These are phyloP conservation scores for Apiosordaria backusii DNA, from an alignment of 495 filamentous ascomycete species.

Conservation along the genomic window DNA sequence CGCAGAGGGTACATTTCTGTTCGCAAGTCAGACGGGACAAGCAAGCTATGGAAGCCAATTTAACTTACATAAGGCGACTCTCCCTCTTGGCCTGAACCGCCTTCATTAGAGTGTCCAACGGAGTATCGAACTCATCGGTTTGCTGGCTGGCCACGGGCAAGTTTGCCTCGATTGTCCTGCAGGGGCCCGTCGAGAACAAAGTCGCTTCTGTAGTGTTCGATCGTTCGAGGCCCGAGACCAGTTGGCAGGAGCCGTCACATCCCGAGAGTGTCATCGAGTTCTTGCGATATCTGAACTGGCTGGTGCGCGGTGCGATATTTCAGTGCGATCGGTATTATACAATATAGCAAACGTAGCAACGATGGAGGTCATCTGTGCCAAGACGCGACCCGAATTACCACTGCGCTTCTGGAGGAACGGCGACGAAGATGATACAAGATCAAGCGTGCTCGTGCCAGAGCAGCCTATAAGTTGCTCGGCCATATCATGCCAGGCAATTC, in stretches of 20 bases:
- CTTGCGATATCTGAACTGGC: neutral
- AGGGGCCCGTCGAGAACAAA: neutral
- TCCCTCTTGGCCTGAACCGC: slow-evolving; percentile 78
- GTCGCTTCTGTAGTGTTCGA: slow-evolving; percentile 11
- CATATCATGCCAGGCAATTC: too few species aligned
- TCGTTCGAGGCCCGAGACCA: slow-evolving; percentile 40
- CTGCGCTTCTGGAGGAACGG: too few species aligned
- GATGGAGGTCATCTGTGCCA: too few species aligned
- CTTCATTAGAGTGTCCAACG: slow-evolving; percentile 89
- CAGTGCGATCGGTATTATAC: too few species aligned
- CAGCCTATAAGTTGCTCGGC: too few species aligned
- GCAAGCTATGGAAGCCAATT: neutral
- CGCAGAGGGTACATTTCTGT: slow-evolving; percentile 57
- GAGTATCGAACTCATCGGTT: slow-evolving; percentile 63
- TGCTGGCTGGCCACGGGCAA: slow-evolving; percentile 31
- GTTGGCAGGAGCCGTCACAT: slow-evolving; percentile 29
- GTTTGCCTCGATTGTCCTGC: slow-evolving; percentile 29
- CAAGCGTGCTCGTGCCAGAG: too few species aligned
- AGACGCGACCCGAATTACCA: too few species aligned
- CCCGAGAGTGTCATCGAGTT: slow-evolving; percentile 39
- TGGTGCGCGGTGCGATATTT: neutral
- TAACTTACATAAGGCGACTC: slow-evolving; percentile 83
- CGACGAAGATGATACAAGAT: too few species aligned
- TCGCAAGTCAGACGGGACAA: slow-evolving; percentile 10
- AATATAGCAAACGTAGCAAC: too few species aligned